A percentile compares a stretch with the other conserved stretches of the same genome.
These are phyloP conservation scores for Gastrodia elata DNA, from an alignment of 106 monocot genomes.

Conservation along the genomic window DNA sequence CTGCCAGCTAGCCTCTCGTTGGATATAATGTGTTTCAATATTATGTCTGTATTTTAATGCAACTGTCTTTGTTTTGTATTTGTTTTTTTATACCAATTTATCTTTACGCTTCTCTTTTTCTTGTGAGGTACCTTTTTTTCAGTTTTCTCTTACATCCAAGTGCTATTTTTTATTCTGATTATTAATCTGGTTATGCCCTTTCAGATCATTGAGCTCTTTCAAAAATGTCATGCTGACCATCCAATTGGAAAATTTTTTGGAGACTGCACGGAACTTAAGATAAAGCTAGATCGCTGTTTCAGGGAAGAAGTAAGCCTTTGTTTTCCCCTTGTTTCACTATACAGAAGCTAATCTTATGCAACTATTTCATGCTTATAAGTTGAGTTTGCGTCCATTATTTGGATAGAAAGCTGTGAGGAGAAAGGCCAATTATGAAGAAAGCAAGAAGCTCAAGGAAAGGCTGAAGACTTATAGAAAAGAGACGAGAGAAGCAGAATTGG, in stretches of 20 bases:
- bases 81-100: too few relatives aligned
- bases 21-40: too few relatives aligned
- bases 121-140: too few relatives aligned
- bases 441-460: conserved; percentile 82
- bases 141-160: too few relatives aligned
- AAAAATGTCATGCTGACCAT: conserved; percentile 81
- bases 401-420: conserved; percentile 86
- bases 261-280: conserved; percentile 78
- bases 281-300: conserved; percentile 84
- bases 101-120: too few relatives aligned
- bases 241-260: conserved; percentile 84
- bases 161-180: too few relatives aligned
- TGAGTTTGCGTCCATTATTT: neutral
- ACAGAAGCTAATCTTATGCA: neutral
- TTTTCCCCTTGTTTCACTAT: neutral
- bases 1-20: too few relatives aligned
- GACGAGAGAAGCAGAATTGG: too few relatives aligned
- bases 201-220: conserved; percentile 84
- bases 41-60: too few relatives aligned
- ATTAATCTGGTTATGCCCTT: neutral
- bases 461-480: conserved; percentile 82
- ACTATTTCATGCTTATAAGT: neutral
- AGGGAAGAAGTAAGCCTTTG: conserved; percentile 47
- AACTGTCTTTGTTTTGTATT: too few relatives aligned
- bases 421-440: conserved; percentile 87